Base-by-base conservation (phyloP, 352 stramenopile genomes). In the Globisporangium yorkense region DNA sequence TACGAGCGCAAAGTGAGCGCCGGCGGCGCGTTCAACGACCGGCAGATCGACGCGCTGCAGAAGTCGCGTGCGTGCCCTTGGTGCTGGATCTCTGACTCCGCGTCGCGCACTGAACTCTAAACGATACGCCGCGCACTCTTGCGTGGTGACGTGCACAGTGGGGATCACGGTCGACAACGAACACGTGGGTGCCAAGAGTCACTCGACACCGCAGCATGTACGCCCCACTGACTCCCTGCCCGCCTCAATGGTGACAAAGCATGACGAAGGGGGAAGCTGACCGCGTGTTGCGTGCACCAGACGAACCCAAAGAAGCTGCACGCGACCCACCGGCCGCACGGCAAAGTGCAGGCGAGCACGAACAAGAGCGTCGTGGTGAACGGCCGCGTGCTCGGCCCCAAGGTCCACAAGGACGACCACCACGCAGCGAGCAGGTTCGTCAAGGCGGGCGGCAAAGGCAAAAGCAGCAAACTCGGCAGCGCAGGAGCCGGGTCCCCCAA, bases 1-100 rank as follows among this genome's bases (percentile, higher is more conserved):
- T 79, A 88, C 56, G 72, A 88, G 68, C 77, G 85, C 59, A 94
- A 94, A 63, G 57, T 87, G 29, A 68, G 57, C 21, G 59, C 66
- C 7, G 72, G 74, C 45, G 71, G 74, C 57, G 59, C 75, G 40
- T 65, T 83, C 47, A 74, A 75, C 59, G 54, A 74, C 27, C 57
- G 70, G 54, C 78, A 90, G 64, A 68, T 81, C 33, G 46, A 76
- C 41, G 69, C 70, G 33, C 66, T 87, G 51, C 63, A 86, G 54
- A 57, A 61, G 8, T 71, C 63, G n/a, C 55, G 78, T 89, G 57
- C 54, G 71, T 76, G 5, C 13, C 13, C 47, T 5, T 52, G 29
- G 3, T 15, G 8, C 15, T 27, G 16, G 5, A 44, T 35, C 8
- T 52, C 2, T 45, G 31, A 18, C 35, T 7, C 5, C 35, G 46